Base-by-base conservation (phyloP, 306 rosid species). In the Glycyrrhiza uralensis region DNA sequence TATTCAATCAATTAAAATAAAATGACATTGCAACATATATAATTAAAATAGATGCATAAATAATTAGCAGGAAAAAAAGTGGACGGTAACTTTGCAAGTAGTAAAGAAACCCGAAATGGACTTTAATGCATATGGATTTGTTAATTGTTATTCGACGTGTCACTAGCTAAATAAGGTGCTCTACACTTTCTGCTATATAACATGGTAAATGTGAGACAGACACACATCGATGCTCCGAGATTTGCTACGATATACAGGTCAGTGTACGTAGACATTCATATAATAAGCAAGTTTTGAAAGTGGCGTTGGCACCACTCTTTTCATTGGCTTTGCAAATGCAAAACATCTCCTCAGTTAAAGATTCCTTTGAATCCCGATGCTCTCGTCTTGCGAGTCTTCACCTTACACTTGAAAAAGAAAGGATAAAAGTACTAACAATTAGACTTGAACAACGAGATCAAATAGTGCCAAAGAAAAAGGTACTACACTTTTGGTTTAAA, bases 291-390 rank as follows among this genome's bases (percentile, higher is more conserved):
- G 78, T 64, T 73, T 76, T 74, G 78, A 69, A 76, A 76, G 82
- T 80, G 78, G 82, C n/a, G 81, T 51, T 76, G 75, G 61, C 83
- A 79, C 70, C 63, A 65, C 78, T 80, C 59, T 49, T 66, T 74
- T 57, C 73, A 78, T 69, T 62, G 81, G 71, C 60, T 79, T 76
- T 41, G 49, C 58, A 74, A 78, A 41, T 72, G 65, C 17, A 41
- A 39, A 59, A 72, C 42, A 51, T 75, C 17, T 54, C 72, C 54
- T 4, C 54, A 52, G 6, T 63, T 1, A 59, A 81, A 78, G 80
- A 84, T 82, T 82, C 92, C 80, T 79, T 66, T 67, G 78, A 74
- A 69, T 79, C 82, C 78, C 82, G 15, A 69, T 76, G 44, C 61
- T 59, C 70, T 22, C 13, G 35, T 35, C 13, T 33, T 18, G 18